Base-by-base conservation (phyloP, 495 filamentous ascomycete genomes). In the Thozetella sp. region DNA sequence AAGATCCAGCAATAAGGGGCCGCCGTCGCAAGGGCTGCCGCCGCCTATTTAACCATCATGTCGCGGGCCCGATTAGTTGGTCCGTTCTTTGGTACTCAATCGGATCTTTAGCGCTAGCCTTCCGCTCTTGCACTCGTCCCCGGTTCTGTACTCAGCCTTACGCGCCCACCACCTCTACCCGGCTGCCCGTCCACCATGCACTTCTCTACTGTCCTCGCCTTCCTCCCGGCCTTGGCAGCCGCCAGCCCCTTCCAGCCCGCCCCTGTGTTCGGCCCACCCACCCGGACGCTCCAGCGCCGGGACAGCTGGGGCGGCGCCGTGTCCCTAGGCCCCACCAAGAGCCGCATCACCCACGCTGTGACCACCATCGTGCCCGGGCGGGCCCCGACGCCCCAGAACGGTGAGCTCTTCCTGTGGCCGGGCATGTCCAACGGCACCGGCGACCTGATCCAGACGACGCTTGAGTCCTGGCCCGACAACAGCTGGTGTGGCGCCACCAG, bases 381-480 rank as follows among this genome's bases (percentile, higher is more conserved):
- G 27, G 72, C 73, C 0, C 73, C 76, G 2, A 25, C 68, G 0
- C 71, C 72, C 1, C 75, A 79, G 58, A 70, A 65, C 48, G 75
- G 75, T 6, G 66, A 61, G 22, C 63, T 79, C 0, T 79, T 76
- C 65, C 65, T 78, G 24, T 78, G 76, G 76, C 76, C 74, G 17
- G 76, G 74, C 0, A 79, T 79, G 74, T 75, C 72, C 63, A 79
- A 79, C 56, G 71, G 75, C 30, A 79, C 76, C 1, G 75, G 76
- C 2, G 76, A 79, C 54, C 58, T 79, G 19, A 62, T 77, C 57
- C 73, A 79, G 64, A 72, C 73, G 9, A 58, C 54, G 13, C 54
- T 64, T 25, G 58, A 54, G 22, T 62, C 59, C 15, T 61, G 53
- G 37, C 24, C 51, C 24, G 37, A 30, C 71, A 40, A 69, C 43